Base-by-base conservation (phyloP, 2,329 filamentous ascomycete species). In the Aspergillus oerlinghausenensis region DNA sequence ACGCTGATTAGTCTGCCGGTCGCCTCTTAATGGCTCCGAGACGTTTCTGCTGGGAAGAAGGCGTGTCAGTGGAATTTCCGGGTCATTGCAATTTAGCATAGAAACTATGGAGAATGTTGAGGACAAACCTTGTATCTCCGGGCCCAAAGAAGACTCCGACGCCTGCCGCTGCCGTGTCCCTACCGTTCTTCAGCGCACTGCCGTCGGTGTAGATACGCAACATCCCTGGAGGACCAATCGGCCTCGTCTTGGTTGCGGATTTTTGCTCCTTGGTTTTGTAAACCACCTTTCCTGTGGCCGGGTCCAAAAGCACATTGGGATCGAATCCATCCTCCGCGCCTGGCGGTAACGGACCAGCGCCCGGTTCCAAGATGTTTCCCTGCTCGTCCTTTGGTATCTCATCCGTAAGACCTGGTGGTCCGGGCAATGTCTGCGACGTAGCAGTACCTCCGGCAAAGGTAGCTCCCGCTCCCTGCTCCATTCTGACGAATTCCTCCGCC, bases 1-100 rank as follows among this genome's bases (percentile, higher is more conserved):
- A 3, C 94, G 89, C 73, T 97, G 91, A 71, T 99, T 99, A 0
- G 94, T 97, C 75, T 97, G 94, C 9, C 81, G 80, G 17, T 82
- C 79, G 51, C 91, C 91, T 52, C 80, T 75, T 2, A 97, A 82
- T 3, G 86, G 85, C 73, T 95, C 92, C 11, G 89, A 90, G 25
- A 96, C 75, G 66, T 89, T 89, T 63, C 84, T 86, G 66, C 72
- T 70, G 43, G 60, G 58, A 57, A 53, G 40, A 10, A 17, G 52
- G 65, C 60, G 60, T 53, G 59, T 72, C 52, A 70, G 68, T 67
- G 55, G 60, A 57, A 43, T 10, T 8, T 4, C 40, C 21, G 11
- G 21, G 21, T 9, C 40, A 19, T 19, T 11, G n/a, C 21, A 21
- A n/a, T 51, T 60, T 17, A 9, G 10, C n/a, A 10, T 54, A 52